Conservation (phyloP, 2,329 filamentous ascomycete genomes). For the Ambrosiella xylebori region DNA sequence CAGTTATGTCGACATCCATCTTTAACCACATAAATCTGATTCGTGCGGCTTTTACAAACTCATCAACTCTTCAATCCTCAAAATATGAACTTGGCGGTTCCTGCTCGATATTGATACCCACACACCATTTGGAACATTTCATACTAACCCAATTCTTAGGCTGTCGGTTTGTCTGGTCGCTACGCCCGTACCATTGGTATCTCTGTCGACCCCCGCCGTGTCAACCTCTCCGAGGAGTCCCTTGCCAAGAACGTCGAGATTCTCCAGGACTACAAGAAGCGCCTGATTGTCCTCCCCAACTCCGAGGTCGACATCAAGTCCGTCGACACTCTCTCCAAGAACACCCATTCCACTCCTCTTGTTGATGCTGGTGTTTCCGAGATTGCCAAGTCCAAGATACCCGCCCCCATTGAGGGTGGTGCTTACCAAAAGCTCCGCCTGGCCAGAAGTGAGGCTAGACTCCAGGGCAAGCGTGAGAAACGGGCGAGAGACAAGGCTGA, state of each 20-base stretch:
- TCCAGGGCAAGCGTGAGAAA: slow-evolving; percentile 80
- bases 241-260: slow-evolving; percentile 90
- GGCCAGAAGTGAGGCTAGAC: slow-evolving; percentile 66
- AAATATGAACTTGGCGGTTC: not conserved
- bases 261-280: slow-evolving; percentile 92
- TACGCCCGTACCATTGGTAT: slow-evolving; percentile 94
- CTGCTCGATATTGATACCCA: not conserved
- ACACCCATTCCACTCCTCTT: slow-evolving; percentile 46
- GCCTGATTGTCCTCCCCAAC: slow-evolving; percentile 92
- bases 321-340: slow-evolving; percentile 35
- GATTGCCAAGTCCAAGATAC: slow-evolving; percentile 69
- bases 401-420: slow-evolving; percentile 58
- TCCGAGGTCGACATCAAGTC: slow-evolving; percentile 56
- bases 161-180: slow-evolving; percentile 87
- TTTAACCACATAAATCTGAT: too few species aligned
- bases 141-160: slow-evolving; percentile 32
- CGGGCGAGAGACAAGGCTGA: slow-evolving; percentile 74
- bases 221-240: slow-evolving; percentile 93
- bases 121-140: not conserved
- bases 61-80: not conserved
- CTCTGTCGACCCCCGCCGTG: slow-evolving; percentile 85
- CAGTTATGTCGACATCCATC: too few species aligned
- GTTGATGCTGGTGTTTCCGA: slow-evolving; percentile 53
- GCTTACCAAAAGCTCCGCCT: slow-evolving; percentile 77
- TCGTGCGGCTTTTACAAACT: not conserved